Evolutionary conservation across 148 eudicot genomes (phyloP), one percentile per base, ranked within the genome.

Genomic region (Polygonum aviculare): DNA sequence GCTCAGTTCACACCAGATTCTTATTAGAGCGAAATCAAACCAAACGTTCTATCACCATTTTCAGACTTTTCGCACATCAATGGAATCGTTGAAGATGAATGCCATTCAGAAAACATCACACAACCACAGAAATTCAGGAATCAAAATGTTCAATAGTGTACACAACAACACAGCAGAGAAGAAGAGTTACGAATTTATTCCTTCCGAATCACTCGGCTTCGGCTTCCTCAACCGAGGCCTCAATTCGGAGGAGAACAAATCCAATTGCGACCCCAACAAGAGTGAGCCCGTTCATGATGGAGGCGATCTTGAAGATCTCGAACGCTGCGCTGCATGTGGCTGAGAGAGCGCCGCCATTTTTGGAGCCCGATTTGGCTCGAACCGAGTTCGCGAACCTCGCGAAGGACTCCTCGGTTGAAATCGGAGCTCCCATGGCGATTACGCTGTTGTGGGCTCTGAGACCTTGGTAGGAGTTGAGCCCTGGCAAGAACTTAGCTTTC

Each of bases 201-300:
- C 33, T 7, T 57, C 14, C 31, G n/a, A 35, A 12, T 35, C 60
- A 65, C 19, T 65, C 62, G 11, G 62, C 62, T 55, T 55, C 60
- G 2, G 74, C 45, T 72, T 87, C 90, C 63, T 87, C 90, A 15
- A 87, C 76, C 1, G 81, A 16, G 0, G 88, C 86, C 79, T 87
- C 90, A 26, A 85, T 83, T 47, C 90, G 76, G 4, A 85, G 87
- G 60, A 85, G 87, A 63, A 83, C 81, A 51, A 87, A 87, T 2
- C 90, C 90, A 75, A 87, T 79, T 16, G 90, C 88, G 15, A 87
- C 90, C 26, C 88, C 90, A 5, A 87, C 84, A 21, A 87, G 88
- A 4, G 70, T 74, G 77, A 87, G 86, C 4, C 88, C 88, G 49
- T 85, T 87, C 90, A 85, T 83, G 47, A 87, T 71, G 1, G 85